Base-by-base conservation (phyloP, 139 green algal species). In the Coccomyxa sp. region DNA sequence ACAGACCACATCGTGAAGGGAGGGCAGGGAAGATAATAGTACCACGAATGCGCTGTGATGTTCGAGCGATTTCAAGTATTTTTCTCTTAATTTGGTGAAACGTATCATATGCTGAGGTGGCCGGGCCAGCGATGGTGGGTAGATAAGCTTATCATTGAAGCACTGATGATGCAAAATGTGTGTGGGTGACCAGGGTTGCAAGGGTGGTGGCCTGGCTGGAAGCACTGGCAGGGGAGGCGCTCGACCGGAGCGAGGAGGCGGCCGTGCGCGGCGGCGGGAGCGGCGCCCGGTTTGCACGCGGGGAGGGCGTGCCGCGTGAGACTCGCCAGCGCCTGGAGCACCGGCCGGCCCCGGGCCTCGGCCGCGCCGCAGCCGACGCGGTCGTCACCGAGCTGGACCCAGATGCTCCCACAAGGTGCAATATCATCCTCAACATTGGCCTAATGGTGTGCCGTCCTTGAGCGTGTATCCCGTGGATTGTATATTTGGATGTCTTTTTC, bases 331-430 rank as follows among this genome's bases (percentile, higher is more conserved):
- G 21, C 27, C 60, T 74, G 45, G 63, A 51, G 17, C 63, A 25
- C 63, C 60, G 11, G 13, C 51, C 30, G 12, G 27, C 12, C 67
- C 25, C n/a, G 66, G 32, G 27, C 58, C 59, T 16, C 15, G 13
- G 16, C 13, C 75, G 71, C 27, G 21, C 45, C 68, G 58, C 58
- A 28, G 32, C 18, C 51, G 80, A 75, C n/a, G 32, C n/a, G 57
- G 58, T 90, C 45, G 84, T 90, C 59, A 81, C 84, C 0, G 90
- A 96, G 85, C 90, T 96, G n/a, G 93, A 96, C 84, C 93, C 93
- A 0, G 93, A 96, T 82, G 92, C 92, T 0, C 88, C 92, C 60
- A 86, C 81, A 76, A 81, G 76, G 63, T 71, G 63, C 63, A 4
- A 71, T 71, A 9, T 71, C 18, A 25, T 71, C 63, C 18, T 71